phyloP scores from a whole-genome alignment of 202 grass and related monocot species.

The Setaria viridis region DNA sequence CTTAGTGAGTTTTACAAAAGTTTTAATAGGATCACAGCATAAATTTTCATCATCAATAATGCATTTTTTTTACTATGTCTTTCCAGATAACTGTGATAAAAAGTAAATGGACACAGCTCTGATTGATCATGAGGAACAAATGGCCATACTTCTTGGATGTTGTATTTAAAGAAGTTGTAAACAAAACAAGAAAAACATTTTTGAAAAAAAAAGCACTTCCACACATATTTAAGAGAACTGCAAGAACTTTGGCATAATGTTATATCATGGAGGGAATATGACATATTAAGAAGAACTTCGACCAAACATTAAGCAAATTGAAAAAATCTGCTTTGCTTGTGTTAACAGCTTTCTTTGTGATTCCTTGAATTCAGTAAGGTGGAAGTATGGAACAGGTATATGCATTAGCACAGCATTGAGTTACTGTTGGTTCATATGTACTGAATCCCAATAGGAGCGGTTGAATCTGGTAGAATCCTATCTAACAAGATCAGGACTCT shows the following conservation, averaged over 20 bases:
- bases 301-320: background rate
- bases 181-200: background rate
- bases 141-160: background rate
- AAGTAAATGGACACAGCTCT: background rate
- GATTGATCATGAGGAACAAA: background rate
- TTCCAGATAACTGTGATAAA: background rate
- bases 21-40: background rate
- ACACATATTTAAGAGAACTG: background rate
- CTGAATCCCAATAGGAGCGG: background rate
- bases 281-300: slow-evolving; percentile 16
- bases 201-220: background rate
- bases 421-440: background rate
- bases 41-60: background rate
- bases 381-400: background rate
- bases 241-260: background rate
- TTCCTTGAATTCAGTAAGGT: slow-evolving; percentile 5
- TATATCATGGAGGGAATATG: slow-evolving; percentile 16
- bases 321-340: background rate
- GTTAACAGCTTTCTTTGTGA: background rate
- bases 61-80: background rate
- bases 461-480: background rate
- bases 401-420: background rate
- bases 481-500: slow-evolving; percentile 3
- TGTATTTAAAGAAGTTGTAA: background rate
- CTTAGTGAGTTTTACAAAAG: background rate